Evolutionary conservation across 345 rosid genomes (phyloP).

Genomic region (Pistacia vera): DNA sequence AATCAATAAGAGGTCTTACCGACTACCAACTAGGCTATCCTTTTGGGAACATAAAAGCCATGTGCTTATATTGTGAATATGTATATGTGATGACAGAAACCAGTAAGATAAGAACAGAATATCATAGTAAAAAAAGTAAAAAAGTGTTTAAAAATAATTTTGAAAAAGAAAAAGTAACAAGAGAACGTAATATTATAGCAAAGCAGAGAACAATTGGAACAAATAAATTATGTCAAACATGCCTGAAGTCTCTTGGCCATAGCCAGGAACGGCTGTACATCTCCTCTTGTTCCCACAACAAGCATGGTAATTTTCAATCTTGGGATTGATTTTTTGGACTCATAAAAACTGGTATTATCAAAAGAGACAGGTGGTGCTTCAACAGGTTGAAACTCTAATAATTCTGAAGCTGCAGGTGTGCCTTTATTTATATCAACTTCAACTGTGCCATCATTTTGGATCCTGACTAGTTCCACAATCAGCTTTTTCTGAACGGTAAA

Average conservation of each 20-base stretch:
- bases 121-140: background rate
- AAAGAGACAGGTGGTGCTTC: constrained; percentile 47
- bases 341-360: constrained; percentile 40
- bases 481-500: constrained; percentile 64
- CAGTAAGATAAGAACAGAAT: constrained; percentile 2
- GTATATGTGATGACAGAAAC: background rate
- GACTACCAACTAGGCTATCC: background rate
- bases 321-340: constrained; percentile 63
- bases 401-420: constrained; percentile 74
- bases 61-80: background rate
- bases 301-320: constrained; percentile 78
- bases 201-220: background rate
- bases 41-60: background rate
- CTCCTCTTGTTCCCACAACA: constrained; percentile 99
- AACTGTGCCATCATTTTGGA: constrained; percentile 94
- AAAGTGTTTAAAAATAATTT: background rate
- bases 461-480: constrained; percentile 79
- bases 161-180: background rate
- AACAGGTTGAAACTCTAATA: constrained; percentile 65
- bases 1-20: background rate
- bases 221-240: constrained; percentile 20
- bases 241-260: constrained; percentile 98
- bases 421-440: constrained; percentile 78
- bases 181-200: background rate
- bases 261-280: constrained; percentile 95